phyloP scores from a whole-genome alignment of 2,329 filamentous ascomycete genomes.

The Botrytis porri region DNA sequence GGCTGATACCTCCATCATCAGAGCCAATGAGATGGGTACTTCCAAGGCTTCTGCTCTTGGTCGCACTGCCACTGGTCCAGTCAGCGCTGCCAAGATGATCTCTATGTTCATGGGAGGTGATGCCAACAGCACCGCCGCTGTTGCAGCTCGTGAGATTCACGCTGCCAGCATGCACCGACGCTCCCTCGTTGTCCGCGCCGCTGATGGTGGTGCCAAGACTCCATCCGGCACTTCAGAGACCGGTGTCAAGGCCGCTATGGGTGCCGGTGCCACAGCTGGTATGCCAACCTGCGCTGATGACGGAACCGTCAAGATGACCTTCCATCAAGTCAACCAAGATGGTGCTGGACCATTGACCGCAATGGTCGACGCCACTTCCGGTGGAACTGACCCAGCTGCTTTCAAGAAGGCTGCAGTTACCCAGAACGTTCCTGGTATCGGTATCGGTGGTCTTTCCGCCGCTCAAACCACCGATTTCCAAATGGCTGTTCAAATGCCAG shows the following conservation, averaged over 20 bases:
- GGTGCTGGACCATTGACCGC: constrained; percentile 63
- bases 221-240: constrained; percentile 48
- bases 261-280: constrained; percentile 49
- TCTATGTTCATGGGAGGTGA: constrained; percentile 56
- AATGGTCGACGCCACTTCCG: constrained; percentile 59
- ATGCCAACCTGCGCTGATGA: constrained; percentile 60
- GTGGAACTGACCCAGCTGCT: constrained; percentile 56
- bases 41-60: constrained; percentile 59
- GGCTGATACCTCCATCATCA: constrained; percentile 69
- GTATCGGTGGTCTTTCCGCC: constrained; percentile 50
- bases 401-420: constrained; percentile 59
- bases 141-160: constrained; percentile 70
- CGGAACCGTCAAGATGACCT: constrained; percentile 61
- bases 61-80: constrained; percentile 56
- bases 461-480: constrained; percentile 63
- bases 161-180: constrained; percentile 56
- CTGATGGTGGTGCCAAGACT: constrained; percentile 47
- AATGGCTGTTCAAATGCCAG: constrained; percentile 62
- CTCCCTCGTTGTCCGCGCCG: constrained; percentile 35
- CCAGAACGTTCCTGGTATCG: constrained; percentile 56
- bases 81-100: constrained; percentile 57
- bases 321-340: constrained; percentile 70
- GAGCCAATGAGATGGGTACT: constrained; percentile 54
- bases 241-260: constrained; percentile 53
- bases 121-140: constrained; percentile 42